These are phyloP conservation scores for Wakefieldia striispora DNA, from an alignment of 768 basidiomycete species.

Conservation along the genomic window DNA sequence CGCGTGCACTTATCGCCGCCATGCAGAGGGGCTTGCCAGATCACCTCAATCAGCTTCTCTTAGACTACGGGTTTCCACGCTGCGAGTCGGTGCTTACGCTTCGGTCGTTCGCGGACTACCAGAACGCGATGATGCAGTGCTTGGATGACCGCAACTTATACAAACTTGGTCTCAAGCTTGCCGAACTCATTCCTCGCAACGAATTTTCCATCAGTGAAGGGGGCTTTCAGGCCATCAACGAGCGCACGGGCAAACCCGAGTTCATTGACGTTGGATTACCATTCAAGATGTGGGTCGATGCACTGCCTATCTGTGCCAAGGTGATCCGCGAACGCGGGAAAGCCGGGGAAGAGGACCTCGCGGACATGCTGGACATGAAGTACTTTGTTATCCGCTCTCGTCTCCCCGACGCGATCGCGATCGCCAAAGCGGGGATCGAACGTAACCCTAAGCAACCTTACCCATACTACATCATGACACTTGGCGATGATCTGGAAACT, in stretches of 20 bases:
- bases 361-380: slow-evolving; percentile 68
- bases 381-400: slow-evolving; percentile 47
- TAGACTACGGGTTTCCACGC: slow-evolving; percentile 45
- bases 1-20: slow-evolving; percentile 43
- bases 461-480: slow-evolving; percentile 58
- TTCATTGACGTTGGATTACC: slow-evolving; percentile 49
- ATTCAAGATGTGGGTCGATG: slow-evolving; percentile 55
- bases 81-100: slow-evolving; percentile 49
- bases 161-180: slow-evolving; percentile 47
- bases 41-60: slow-evolving; percentile 44
- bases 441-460: slow-evolving; percentile 56
- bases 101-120: slow-evolving; percentile 40
- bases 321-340: slow-evolving; percentile 46
- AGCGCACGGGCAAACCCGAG: slow-evolving; percentile 40
- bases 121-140: slow-evolving; percentile 51
- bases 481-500: slow-evolving; percentile 44
- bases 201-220: slow-evolving; percentile 61
- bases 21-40: slow-evolving; percentile 43
- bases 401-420: slow-evolving; percentile 42
- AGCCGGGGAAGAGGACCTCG: slow-evolving; percentile 44
- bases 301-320: slow-evolving; percentile 55
- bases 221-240: slow-evolving; percentile 43
- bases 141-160: slow-evolving; percentile 48
- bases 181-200: slow-evolving; percentile 49
- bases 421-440: slow-evolving; percentile 44